A percentile compares a stretch with the other conserved stretches of the same genome.
Evolutionary conservation across 2,329 filamentous ascomycete species (phyloP).

Genomic region (Aspergillus unguis): DNA sequence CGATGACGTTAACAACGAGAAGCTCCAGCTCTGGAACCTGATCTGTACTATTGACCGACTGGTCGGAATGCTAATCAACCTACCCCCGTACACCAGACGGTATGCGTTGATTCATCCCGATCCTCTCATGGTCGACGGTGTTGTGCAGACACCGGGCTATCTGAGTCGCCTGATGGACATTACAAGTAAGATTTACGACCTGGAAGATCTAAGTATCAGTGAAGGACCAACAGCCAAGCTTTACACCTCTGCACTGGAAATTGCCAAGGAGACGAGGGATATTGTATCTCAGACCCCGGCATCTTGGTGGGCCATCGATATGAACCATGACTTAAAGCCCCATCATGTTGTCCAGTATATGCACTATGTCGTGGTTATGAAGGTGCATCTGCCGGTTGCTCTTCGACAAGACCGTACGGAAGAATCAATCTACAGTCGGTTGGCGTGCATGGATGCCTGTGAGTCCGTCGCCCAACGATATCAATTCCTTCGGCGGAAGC

Average conservation of each 20-base stretch:
- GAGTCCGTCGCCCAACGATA: slow-evolving; percentile 13
- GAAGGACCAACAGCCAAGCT: slow-evolving; percentile 6
- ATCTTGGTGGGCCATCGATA: slow-evolving; percentile 14
- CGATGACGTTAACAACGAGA: slow-evolving; percentile 16
- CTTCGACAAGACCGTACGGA: slow-evolving; percentile 12
- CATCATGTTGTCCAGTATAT: slow-evolving; percentile 18
- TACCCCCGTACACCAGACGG: slow-evolving; percentile 32
- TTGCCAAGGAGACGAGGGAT: slow-evolving; percentile 11
- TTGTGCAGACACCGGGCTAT: slow-evolving; percentile 14
- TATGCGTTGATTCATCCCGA: slow-evolving; percentile 11
- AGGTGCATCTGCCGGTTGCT: slow-evolving; percentile 14
- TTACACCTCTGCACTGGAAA: slow-evolving; percentile 11
- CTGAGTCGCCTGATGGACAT: slow-evolving; percentile 12
- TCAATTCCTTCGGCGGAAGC: slow-evolving; percentile 11
- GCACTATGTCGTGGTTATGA: slow-evolving; percentile 17
- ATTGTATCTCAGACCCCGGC: slow-evolving; percentile 12
- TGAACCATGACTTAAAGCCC: slow-evolving; percentile 1
- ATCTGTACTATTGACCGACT: slow-evolving; percentile 34
- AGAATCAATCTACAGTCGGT: slow-evolving; percentile 15
- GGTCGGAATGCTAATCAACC: slow-evolving; percentile 32
- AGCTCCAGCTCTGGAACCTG: slow-evolving; percentile 31
- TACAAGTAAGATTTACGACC: slow-evolving; percentile 10
- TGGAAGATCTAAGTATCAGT: slow-evolving; percentile 13
- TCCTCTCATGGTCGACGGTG: slow-evolving; percentile 8
- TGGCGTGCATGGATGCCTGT: slow-evolving; percentile 19